Conservation (phyloP, 306 rosid genomes). For the Rosa lucieae region DNA sequence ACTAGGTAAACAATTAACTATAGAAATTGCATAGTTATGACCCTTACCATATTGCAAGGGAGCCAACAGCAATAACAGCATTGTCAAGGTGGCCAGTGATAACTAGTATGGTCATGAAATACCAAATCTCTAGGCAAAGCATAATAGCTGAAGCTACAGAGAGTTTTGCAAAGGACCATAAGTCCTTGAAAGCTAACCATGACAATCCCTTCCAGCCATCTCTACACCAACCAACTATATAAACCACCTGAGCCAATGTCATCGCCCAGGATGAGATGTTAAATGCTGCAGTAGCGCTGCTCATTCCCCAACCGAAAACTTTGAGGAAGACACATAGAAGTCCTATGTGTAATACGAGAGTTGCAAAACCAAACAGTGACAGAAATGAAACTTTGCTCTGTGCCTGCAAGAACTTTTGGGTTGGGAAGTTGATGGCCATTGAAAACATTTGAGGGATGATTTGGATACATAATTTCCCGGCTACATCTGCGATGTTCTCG, state of each 20-base stretch:
- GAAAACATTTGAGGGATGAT: slow-evolving; percentile 92
- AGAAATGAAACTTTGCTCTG: slow-evolving; percentile 67
- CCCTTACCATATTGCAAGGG: slow-evolving; percentile 83
- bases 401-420: slow-evolving; percentile 88
- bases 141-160: slow-evolving; percentile 88
- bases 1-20: not conserved
- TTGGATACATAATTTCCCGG: slow-evolving; percentile 73
- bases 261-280: slow-evolving; percentile 69
- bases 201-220: slow-evolving; percentile 91
- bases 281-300: slow-evolving; percentile 76
- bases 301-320: slow-evolving; percentile 59
- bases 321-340: slow-evolving; percentile 48
- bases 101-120: slow-evolving; percentile 86
- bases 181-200: slow-evolving; percentile 79
- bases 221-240: slow-evolving; percentile 73
- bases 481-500: slow-evolving; percentile 57
- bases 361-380: slow-evolving; percentile 71
- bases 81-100: slow-evolving; percentile 94
- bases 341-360: slow-evolving; percentile 42
- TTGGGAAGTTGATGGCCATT: slow-evolving; percentile 73
- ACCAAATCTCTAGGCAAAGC: slow-evolving; percentile 96
- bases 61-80: slow-evolving; percentile 87
- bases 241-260: slow-evolving; percentile 63
- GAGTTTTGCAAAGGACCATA: slow-evolving; percentile 75
- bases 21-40: not conserved